phyloP scores from a whole-genome alignment of 257 asterid species.

The Mentha longifolia region DNA sequence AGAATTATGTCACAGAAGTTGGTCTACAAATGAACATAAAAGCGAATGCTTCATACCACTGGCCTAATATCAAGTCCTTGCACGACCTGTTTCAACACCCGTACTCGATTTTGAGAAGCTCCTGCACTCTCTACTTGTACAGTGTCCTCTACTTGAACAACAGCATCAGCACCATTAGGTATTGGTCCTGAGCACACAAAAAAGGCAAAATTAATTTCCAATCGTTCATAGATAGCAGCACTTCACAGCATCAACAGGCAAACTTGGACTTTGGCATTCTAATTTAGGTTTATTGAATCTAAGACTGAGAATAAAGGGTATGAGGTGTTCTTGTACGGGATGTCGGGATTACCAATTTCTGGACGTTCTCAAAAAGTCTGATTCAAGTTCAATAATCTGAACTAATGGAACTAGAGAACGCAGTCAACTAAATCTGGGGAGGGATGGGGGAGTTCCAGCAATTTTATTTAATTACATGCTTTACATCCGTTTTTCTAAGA shows the following conservation, averaged over 20 bases:
- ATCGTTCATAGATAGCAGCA: conserved; percentile 6
- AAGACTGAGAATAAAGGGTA: neutral
- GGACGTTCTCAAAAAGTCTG: no score
- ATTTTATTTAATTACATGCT: no score
- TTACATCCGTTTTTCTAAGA: no score
- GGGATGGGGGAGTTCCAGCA: no score
- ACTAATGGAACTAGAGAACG: no score
- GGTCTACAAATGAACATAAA: conserved; percentile 23
- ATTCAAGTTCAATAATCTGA: no score
- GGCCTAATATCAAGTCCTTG: conserved; percentile 86
- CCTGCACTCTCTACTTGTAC: conserved; percentile 47
- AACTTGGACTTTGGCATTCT: conserved; percentile 28
- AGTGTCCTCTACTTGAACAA: conserved; percentile 94
- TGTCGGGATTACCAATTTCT: no score
- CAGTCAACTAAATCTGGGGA: no score
- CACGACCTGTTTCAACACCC: conserved; percentile 62
- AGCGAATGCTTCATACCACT: conserved; percentile 63
- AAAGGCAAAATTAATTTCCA: conserved; percentile 5
- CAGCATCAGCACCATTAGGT: conserved; percentile 95
- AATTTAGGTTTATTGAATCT: neutral
- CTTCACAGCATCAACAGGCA: neutral
- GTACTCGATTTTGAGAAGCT: conserved; percentile 54
- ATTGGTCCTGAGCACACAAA: conserved; percentile 68
- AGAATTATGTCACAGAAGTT: neutral
- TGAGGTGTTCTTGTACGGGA: neutral